Base-by-base conservation (phyloP, 2,329 filamentous ascomycete genomes). In the Sporothrix brasiliensis region DNA sequence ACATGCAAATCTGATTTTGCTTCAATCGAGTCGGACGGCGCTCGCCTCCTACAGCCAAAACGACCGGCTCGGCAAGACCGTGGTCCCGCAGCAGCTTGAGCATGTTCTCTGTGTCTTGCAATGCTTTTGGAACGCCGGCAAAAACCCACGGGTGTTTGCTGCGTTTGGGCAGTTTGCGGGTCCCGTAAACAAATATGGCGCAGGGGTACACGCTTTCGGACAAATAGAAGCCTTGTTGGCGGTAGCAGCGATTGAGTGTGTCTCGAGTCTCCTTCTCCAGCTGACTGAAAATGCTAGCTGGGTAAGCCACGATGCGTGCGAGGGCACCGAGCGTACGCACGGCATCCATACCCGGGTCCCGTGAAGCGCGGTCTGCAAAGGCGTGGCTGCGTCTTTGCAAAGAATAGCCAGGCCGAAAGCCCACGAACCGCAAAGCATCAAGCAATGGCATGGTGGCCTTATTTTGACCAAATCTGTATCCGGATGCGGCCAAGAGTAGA, bases 301-400 rank as follows among this genome's bases (percentile, higher is more conserved):
- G 60, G 41, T 47, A 63, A 3, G 60, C 60, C 3, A 63, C 60
- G 11, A 63, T 39, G n/a, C 60, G 60, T 5, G 60, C 60, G 5
- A 63, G 39, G 11, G 49, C 41, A 34, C 60, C 60, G 10, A 63
- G 60, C 2, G 14, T n/a, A 5, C 60, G 60, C 60, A 63, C 60
- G n/a, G 60, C 41, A 27, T 63, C 41, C 60, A 63, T 63, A 41
- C 60, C 39, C 4, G 60, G 60, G 21, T 63, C 60, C 39, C n/a
- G 39, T 13, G 27, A 4, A 16, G 34, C 7, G 30, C 56, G 5
- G 14, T 58, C 10, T 3, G 3, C 27, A 14, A 49, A n/a, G 47
- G 47, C 14, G 27, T 19, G 21, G 3, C 4, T 34, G 14, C 41
- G 19, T 1, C 13, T 44, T 49, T 19, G 60, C 60, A 63, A 11